Percentiles rank a stretch among this genome's conserved stretches.
These are phyloP conservation scores for Solanum arcanum DNA, from an alignment of 257 asterid species.

Conservation along the genomic window DNA sequence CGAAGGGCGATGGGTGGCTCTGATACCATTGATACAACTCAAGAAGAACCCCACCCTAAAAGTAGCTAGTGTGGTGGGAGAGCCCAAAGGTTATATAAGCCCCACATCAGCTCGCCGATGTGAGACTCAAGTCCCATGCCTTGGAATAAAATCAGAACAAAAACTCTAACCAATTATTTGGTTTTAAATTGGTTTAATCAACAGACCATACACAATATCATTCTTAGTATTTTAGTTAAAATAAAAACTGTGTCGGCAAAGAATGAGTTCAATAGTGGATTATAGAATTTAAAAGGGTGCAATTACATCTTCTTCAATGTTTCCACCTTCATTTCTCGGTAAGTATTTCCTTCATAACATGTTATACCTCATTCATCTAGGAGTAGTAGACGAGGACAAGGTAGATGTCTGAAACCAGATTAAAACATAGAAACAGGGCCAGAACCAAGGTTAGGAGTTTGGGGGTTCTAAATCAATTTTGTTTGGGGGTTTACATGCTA, in stretches of 20 bases:
- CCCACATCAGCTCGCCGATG: neutral
- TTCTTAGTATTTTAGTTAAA: neutral
- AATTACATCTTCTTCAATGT: neutral
- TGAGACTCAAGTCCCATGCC: neutral
- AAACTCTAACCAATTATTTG: neutral
- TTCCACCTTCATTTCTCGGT: no score
- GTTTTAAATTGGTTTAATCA: neutral
- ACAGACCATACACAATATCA: neutral
- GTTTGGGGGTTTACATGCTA: no score
- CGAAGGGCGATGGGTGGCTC: neutral
- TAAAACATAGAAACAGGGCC: neutral
- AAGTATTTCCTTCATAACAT: neutral
- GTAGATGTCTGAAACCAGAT: neutral
- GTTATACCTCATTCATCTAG: neutral
- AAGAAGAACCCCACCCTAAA: neutral
- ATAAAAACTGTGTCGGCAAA: neutral
- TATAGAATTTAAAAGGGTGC: neutral
- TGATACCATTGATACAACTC: neutral
- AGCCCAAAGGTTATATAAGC: neutral
- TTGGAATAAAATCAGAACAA: neutral
- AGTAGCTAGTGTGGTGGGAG: neutral
- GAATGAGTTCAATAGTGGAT: neutral
- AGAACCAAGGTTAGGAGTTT: no score
- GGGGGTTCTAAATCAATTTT: no score
- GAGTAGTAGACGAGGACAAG: neutral